A percentile compares a stretch with the other conserved stretches of the same genome.
Conservation (phyloP, 1,139 yeast species). For the Zygosaccharomyces sapae region DNA sequence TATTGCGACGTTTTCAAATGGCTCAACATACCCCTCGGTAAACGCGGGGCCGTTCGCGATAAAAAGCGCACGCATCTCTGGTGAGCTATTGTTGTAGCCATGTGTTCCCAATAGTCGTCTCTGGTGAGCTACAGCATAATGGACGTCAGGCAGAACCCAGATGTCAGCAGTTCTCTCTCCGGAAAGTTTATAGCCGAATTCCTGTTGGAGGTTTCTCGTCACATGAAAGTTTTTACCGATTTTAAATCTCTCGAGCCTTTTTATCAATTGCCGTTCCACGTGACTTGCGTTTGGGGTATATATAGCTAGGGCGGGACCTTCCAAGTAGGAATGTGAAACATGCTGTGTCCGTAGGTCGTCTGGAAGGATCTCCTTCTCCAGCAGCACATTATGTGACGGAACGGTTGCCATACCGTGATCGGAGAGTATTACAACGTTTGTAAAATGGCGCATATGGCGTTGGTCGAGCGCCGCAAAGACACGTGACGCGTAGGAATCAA, state of each 20-base stretch:
- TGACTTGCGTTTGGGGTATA: constrained; percentile 5
- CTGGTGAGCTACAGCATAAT: constrained; percentile 70
- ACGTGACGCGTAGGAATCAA: constrained; percentile 58
- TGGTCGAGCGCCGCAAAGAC: constrained; percentile 46
- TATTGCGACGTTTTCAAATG: constrained; percentile 71
- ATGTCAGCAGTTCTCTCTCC: constrained; percentile 69
- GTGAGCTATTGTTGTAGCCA: constrained; percentile 74
- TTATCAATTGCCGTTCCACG: not conserved
- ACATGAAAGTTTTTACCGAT: not conserved
- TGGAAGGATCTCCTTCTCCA: not conserved
- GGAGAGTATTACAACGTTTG: constrained; percentile 72
- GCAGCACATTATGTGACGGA: not conserved
- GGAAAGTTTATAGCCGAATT: constrained; percentile 27
- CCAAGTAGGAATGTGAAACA: constrained; percentile 12
- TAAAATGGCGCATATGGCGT: constrained; percentile 59
- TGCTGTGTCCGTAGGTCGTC: constrained; percentile 10
- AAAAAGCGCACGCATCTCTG: constrained; percentile 79
- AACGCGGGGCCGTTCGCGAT: constrained; percentile 81
- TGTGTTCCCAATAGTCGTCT: constrained; percentile 60
- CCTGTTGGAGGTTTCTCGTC: not conserved
- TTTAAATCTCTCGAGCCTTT: not conserved
- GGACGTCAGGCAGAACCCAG: constrained; percentile 80
- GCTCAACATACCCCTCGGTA: constrained; percentile 43
- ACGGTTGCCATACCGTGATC: constrained; percentile 83
- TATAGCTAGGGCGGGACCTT: constrained; percentile 18